These are phyloP conservation scores for Ophiocordyceps camponoti-saundersi DNA, from an alignment of 2,329 filamentous ascomycete genomes.

Conservation along the genomic window DNA sequence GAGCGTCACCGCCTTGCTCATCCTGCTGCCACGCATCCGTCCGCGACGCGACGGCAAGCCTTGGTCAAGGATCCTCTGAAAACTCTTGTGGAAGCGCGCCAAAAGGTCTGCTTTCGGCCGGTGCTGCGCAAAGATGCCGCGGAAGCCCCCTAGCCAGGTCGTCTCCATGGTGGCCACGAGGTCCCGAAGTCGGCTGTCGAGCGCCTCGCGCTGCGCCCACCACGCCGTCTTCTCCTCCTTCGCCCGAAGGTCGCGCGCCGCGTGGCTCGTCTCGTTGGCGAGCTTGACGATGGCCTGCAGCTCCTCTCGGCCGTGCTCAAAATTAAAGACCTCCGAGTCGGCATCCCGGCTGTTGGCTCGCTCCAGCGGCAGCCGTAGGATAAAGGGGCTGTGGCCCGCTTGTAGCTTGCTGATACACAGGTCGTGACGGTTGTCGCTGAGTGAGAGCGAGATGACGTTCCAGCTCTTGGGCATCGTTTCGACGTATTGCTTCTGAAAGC, in stretches of 20 bases:
- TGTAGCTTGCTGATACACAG: conserved; percentile 79
- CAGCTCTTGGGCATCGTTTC: conserved; percentile 71
- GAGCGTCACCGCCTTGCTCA: conserved; percentile 28
- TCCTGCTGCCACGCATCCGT: conserved; percentile 38
- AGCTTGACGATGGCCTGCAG: conserved; percentile 66
- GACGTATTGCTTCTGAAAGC: conserved; percentile 66
- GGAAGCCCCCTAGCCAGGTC: conserved; percentile 90
- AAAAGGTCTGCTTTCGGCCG: conserved; percentile 45
- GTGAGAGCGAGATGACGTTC: conserved; percentile 70
- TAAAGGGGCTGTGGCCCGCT: conserved; percentile 59
- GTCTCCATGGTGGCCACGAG: conserved; percentile 76
- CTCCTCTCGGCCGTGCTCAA: conserved; percentile 62
- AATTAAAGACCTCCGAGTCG: conserved; percentile 66
- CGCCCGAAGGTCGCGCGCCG: conserved; percentile 48
- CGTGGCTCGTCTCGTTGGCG: conserved; percentile 73
- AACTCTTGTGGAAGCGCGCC: conserved; percentile 57
- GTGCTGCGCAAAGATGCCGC: conserved; percentile 76
- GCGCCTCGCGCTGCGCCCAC: conserved; percentile 72
- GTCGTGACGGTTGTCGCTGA: conserved; percentile 71
- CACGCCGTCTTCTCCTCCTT: conserved; percentile 67
- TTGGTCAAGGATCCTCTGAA: conserved; percentile 65
- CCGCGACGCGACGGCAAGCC: conserved; percentile 65
- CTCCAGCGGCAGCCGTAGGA: conserved; percentile 71
- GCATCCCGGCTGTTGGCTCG: conserved; percentile 66
- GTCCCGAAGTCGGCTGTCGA: conserved; percentile 62